A percentile compares a stretch with the other conserved stretches of the same genome.
These are phyloP conservation scores for Pulveroboletus ravenelii DNA, from an alignment of 768 basidiomycete species.

Conservation along the genomic window DNA sequence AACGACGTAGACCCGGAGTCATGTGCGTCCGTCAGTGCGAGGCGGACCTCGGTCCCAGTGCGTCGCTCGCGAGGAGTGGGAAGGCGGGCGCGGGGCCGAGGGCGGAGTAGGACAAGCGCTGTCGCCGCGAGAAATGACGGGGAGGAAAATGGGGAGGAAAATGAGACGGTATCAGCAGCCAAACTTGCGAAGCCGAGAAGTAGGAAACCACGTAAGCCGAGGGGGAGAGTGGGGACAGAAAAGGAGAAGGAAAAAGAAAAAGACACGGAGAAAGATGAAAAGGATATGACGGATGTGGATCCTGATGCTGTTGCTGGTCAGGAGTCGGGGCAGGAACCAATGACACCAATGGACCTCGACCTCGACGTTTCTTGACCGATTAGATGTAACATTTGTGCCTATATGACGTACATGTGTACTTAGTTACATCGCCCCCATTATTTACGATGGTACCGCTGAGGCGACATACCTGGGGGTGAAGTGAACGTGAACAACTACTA, in stretches of 20 bases:
- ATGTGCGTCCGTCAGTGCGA: conserved; percentile 22
- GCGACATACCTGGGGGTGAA: neutral
- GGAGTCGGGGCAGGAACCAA: conserved; percentile 33
- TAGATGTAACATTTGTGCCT: neutral
- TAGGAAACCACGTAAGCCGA: conserved; percentile 23
- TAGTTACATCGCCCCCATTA: neutral
- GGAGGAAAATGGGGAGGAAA: conserved; percentile 38
- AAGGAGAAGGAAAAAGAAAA: conserved; percentile 19
- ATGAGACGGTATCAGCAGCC: conserved; percentile 15
- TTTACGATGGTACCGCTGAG: neutral
- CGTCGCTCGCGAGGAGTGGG: conserved; percentile 23
- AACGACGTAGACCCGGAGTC: conserved; percentile 58
- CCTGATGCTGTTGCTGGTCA: conserved; percentile 22
- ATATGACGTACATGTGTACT: conserved; percentile 1
- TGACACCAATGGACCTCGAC: conserved; percentile 36
- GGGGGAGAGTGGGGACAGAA: conserved; percentile 16
- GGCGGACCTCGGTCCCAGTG: conserved; percentile 6
- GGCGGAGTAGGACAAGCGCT: conserved; percentile 31
- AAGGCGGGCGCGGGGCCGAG: conserved; percentile 30
- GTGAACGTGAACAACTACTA: neutral
- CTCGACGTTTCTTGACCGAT: conserved; percentile 38
- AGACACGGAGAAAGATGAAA: conserved; percentile 22
- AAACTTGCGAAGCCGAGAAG: conserved; percentile 33
- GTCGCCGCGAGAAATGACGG: conserved; percentile 28
- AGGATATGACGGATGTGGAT: conserved; percentile 31